phyloP scores from a whole-genome alignment of 2,329 filamentous ascomycete species.

The Pseudogymnoascus sp. region DNA sequence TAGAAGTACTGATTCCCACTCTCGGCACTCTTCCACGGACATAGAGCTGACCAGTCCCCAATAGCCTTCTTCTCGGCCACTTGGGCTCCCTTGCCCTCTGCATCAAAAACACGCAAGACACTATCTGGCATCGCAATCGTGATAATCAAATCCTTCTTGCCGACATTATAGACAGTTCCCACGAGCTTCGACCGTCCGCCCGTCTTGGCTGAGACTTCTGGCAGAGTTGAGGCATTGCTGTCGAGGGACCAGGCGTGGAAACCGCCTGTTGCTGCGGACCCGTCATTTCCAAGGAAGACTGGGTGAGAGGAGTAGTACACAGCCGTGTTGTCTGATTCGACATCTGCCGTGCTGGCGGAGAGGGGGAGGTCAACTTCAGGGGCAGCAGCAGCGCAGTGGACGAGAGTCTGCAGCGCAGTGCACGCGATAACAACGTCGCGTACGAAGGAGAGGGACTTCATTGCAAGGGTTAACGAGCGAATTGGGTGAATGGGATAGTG shows the following conservation, averaged over 20 bases:
- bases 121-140: constrained; percentile 32
- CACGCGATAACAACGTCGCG: not conserved
- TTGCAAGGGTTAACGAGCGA: not conserved
- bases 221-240: constrained; percentile 21
- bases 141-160: not conserved
- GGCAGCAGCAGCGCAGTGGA: not conserved
- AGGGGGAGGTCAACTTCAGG: constrained; percentile 22
- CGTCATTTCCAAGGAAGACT: constrained; percentile 39
- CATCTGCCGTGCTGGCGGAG: constrained; percentile 28
- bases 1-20: constrained; percentile 37
- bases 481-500: not conserved
- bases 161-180: not conserved
- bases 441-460: constrained; percentile 2
- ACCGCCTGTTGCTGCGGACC: constrained; percentile 35
- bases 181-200: constrained; percentile 32
- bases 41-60: constrained; percentile 41
- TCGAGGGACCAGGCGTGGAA: constrained; percentile 33
- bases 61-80: constrained; percentile 30
- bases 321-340: constrained; percentile 36
- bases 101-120: constrained; percentile 35
- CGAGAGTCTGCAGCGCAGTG: not conserved
- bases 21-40: constrained; percentile 34
- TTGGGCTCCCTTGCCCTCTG: constrained; percentile 33
- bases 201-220: constrained; percentile 35
- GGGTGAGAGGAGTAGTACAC: constrained; percentile 33